Base-by-base conservation (phyloP, 2,329 filamentous ascomycete genomes). In the Triangularia setosa region DNA sequence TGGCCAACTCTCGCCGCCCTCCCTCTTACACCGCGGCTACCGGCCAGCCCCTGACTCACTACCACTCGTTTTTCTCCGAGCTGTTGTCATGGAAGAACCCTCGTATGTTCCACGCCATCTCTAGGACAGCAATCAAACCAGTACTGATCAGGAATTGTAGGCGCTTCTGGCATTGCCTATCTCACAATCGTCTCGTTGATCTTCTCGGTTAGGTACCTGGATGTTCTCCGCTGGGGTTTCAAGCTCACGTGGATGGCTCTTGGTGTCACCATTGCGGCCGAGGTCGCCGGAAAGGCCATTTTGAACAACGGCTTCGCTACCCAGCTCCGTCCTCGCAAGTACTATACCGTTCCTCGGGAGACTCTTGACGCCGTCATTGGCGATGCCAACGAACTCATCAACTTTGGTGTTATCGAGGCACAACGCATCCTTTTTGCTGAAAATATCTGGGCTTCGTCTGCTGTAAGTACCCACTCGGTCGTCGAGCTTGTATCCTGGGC, bases 321-420 rank as follows among this genome's bases (percentile, higher is more conserved):
- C 60, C 87, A 90, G 76, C 75, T 90, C 71, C 85, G 88, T 69
- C 88, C 88, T 61, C 84, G 82, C 74, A 83, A 84, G 75, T 90
- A 90, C 79, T 89, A 87, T 76, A 89, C 86, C 4, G 76, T 90
- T 52, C 83, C 87, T 9, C 83, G 84, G 69, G 84, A 88, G 70
- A 86, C 85, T 6, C 76, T 90, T 44, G 85, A 90, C 71, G 75
- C 77, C 64, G 69, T 87, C 68, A 83, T 88, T 70, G 85, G 85
- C 63, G 88, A 90, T 69, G 79, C 87, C 48, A 84, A 89, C 72
- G 87, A 90, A 77, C 81, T 90, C 65, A 76, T 88, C 78, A 90
- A 90, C 81, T 90, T 90, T 76, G 87, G 90, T 71, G 81, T 89
- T 66, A 89, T 90, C 64, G 88, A 90, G 79, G 79, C 82, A 59